A percentile compares a stretch with the other conserved stretches of the same genome.
These are phyloP conservation scores for Ceratocystis huliohia DNA, from an alignment of 2,329 filamentous ascomycete species.

Conservation along the genomic window DNA sequence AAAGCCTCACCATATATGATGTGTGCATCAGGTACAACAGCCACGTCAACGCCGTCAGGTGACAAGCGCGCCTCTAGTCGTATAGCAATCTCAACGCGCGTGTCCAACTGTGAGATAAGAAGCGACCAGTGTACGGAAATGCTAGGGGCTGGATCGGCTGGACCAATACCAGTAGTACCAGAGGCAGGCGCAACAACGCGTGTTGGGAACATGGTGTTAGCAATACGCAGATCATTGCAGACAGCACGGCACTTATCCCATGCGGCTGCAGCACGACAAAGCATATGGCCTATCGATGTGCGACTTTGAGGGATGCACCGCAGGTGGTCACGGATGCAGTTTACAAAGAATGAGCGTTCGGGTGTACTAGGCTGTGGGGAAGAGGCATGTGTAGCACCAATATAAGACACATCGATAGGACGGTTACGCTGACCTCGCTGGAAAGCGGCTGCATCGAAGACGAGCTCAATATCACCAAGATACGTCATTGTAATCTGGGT, in stretches of 20 bases:
- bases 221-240: conserved; percentile 45
- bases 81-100: conserved; percentile 54
- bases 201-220: conserved; percentile 54
- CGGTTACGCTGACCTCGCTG: conserved; percentile 34
- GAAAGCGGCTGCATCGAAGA: conserved; percentile 56
- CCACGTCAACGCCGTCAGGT: conserved; percentile 41
- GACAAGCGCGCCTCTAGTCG: conserved; percentile 38
- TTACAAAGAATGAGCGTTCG: conserved; percentile 63
- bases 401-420: conserved; percentile 57
- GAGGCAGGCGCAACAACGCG: conserved; percentile 32
- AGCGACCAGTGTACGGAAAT: conserved; percentile 50
- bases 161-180: background rate
- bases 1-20: conserved; percentile 70
- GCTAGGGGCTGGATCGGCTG: conserved; percentile 32
- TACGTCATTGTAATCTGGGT: conserved; percentile 62
- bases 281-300: conserved; percentile 44
- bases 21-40: conserved; percentile 41
- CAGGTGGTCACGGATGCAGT: conserved; percentile 56
- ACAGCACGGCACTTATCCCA: conserved; percentile 55
- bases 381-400: conserved; percentile 44
- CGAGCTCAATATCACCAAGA: conserved; percentile 56
- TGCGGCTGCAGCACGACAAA: conserved; percentile 44
- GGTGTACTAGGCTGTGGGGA: conserved; percentile 44
- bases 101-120: conserved; percentile 51
- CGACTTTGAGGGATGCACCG: conserved; percentile 47